phyloP scores from a whole-genome alignment of 305 asterid species.

The Nicotiana rustica region DNA sequence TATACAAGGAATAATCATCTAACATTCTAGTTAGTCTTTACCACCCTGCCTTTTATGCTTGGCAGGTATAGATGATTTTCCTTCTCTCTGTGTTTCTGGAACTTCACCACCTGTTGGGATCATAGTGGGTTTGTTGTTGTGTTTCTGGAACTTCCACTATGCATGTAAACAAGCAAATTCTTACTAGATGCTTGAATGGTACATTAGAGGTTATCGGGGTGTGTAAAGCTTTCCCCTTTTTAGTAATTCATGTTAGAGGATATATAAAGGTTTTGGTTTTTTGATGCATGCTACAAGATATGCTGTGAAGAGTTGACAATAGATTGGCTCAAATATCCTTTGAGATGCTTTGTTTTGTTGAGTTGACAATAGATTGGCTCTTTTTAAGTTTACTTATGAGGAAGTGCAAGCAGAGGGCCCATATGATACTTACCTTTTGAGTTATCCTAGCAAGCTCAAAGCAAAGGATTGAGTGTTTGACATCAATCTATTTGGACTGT shows the following conservation, averaged over 20 bases:
- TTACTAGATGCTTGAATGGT: constrained; percentile 12
- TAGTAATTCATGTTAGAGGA: not conserved
- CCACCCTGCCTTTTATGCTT: not conserved
- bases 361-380: not conserved
- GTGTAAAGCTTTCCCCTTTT: not conserved
- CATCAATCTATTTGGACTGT: not conserved
- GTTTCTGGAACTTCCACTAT: not conserved
- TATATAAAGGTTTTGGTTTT: not conserved
- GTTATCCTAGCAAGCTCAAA: not conserved
- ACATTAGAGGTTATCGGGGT: not conserved
- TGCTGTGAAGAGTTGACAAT: not conserved
- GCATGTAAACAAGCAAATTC: constrained; percentile 20
- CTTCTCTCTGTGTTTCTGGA: not conserved
- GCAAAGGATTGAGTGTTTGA: not conserved
- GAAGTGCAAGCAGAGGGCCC: not conserved
- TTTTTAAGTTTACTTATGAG: not conserved
- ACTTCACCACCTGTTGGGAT: too few relatives aligned
- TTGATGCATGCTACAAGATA: not conserved
- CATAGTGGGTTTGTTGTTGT: not conserved
- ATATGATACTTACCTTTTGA: not conserved
- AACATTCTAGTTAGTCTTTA: not conserved
- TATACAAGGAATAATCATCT: not conserved
- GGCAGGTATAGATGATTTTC: constrained; percentile 16
- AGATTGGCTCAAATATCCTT: not conserved
- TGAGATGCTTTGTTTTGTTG: not conserved